Percentiles rank a stretch among this genome's conserved stretches.
Conservation (phyloP, 2,329 filamentous ascomycete genomes). For the Stachybotrys echinatus region DNA sequence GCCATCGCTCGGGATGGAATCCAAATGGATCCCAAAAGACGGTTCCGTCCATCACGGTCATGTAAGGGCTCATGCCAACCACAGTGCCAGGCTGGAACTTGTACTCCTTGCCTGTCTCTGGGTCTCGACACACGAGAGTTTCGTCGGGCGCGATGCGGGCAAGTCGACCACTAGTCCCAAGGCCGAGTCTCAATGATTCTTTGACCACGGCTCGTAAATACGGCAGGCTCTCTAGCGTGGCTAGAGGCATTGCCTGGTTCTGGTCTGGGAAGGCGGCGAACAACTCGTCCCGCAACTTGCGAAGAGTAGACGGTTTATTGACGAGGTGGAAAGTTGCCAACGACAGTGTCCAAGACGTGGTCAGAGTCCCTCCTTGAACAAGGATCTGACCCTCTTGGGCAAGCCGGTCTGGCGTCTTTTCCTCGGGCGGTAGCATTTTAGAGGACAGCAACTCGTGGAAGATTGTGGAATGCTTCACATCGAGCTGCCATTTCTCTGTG, state of each 20-base stretch:
- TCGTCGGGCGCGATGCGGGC: constrained; percentile 40
- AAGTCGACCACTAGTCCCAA: constrained; percentile 40
- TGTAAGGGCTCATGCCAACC: constrained; percentile 31
- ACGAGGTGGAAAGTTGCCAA: constrained; percentile 29
- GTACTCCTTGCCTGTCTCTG: constrained; percentile 17
- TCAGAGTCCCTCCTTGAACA: constrained; percentile 34
- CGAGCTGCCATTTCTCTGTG: constrained; percentile 25
- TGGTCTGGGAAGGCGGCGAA: constrained; percentile 25
- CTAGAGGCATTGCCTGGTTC: constrained; percentile 17
- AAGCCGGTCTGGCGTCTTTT: constrained; percentile 27
- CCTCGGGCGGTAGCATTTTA: constrained; percentile 21
- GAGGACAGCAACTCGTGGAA: constrained; percentile 28
- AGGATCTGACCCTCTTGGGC: constrained; percentile 32
- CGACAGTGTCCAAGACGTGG: constrained; percentile 30
- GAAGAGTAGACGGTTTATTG: constrained; percentile 21
- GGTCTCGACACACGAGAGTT: constrained; percentile 21
- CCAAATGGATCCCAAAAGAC: constrained; percentile 25
- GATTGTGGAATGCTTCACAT: constrained; percentile 27
- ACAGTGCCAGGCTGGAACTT: constrained; percentile 25
- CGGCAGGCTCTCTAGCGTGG: constrained; percentile 26
- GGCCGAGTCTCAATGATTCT: constrained; percentile 44
- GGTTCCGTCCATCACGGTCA: constrained; percentile 25
- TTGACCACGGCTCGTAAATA: constrained; percentile 47
- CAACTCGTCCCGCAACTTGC: constrained; percentile 28
- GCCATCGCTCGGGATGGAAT: constrained; percentile 30